A percentile compares a stretch with the other conserved stretches of the same genome.
These are phyloP conservation scores for Chlorociboria aeruginascens DNA, from an alignment of 495 filamentous ascomycete genomes.

Conservation along the genomic window DNA sequence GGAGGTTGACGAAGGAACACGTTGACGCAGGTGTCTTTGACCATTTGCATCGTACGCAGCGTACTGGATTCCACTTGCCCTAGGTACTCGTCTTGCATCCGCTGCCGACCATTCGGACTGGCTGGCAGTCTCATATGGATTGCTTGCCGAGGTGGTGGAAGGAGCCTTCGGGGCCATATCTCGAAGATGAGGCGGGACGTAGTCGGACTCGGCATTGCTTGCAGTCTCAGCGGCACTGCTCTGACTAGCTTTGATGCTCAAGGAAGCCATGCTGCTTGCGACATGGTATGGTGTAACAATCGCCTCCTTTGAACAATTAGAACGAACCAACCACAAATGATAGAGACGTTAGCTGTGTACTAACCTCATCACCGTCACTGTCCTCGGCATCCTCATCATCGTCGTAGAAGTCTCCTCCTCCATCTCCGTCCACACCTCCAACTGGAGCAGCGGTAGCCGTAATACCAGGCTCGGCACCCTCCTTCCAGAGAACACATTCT, in stretches of 20 bases:
- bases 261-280: neutral
- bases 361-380: neutral
- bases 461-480: constrained; percentile 10
- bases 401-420: neutral
- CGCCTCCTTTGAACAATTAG: neutral
- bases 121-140: neutral
- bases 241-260: neutral
- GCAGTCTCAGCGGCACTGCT: neutral
- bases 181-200: constrained; percentile 3
- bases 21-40: too few species aligned
- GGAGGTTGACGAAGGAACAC: too few species aligned
- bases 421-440: neutral
- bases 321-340: too few species aligned
- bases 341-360: neutral
- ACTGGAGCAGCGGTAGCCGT: constrained; percentile 8
- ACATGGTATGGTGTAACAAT: neutral
- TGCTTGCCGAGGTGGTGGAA: neutral
- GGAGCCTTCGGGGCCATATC: neutral
- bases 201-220: neutral
- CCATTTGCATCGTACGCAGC: too few species aligned
- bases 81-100: neutral
- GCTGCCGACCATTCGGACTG: neutral
- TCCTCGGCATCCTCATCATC: neutral
- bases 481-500: constrained; percentile 37
- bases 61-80: too few species aligned